Conservation (phyloP, 495 filamentous ascomycete genomes). For the Penicillium ucsense region DNA sequence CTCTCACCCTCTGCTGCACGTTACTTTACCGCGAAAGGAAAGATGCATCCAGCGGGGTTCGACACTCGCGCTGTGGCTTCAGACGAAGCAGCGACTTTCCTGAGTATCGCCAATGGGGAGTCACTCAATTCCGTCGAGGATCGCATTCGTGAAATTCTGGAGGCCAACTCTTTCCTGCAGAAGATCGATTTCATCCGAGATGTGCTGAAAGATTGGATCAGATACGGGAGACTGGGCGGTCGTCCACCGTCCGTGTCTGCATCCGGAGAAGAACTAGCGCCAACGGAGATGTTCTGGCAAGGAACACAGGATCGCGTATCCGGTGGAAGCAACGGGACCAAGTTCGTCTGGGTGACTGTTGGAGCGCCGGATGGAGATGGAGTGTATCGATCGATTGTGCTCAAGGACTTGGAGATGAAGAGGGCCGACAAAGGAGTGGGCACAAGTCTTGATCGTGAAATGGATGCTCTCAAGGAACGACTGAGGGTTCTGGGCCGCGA, state of each 20-base stretch:
- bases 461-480: slow-evolving; percentile 27
- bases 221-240: slow-evolving; percentile 58
- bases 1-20: slow-evolving; percentile 60
- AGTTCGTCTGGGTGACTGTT: slow-evolving; percentile 78
- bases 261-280: slow-evolving; percentile 29
- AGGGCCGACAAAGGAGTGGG: slow-evolving; percentile 7
- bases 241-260: slow-evolving; percentile 9
- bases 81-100: slow-evolving; percentile 52
- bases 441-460: slow-evolving; percentile 19
- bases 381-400: slow-evolving; percentile 33
- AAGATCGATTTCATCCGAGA: slow-evolving; percentile 70
- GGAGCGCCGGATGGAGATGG: slow-evolving; percentile 68
- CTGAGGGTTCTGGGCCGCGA: slow-evolving; percentile 22
- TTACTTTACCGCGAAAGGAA: slow-evolving; percentile 50
- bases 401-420: slow-evolving; percentile 19
- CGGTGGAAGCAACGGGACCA: slow-evolving; percentile 46
- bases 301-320: slow-evolving; percentile 49
- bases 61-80: slow-evolving; percentile 45
- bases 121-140: slow-evolving; percentile 43
- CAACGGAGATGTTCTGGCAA: slow-evolving; percentile 52
- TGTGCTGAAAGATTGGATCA: slow-evolving; percentile 64
- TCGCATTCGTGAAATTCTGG: slow-evolving; percentile 51
- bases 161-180: slow-evolving; percentile 66
- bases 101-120: slow-evolving; percentile 46
- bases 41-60: slow-evolving; percentile 43